Conservation (phyloP, 306 rosid species). For the Mucuna pruriens region DNA sequence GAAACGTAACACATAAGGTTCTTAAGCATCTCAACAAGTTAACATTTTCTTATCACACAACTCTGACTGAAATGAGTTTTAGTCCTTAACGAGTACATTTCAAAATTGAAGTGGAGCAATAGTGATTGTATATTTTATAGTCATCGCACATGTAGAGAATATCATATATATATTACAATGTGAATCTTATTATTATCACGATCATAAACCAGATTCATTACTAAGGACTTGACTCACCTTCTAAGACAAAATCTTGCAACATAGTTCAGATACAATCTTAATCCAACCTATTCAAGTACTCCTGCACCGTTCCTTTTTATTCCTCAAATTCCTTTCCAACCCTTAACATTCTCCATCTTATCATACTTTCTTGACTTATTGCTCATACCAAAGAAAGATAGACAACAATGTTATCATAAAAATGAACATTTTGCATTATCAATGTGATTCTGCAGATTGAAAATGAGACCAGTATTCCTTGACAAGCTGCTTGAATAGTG, state of each 20-base stretch:
- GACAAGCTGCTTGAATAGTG: conserved; percentile 64
- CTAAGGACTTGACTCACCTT: background rate
- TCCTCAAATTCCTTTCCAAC: background rate
- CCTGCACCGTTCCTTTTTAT: background rate
- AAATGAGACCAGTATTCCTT: conserved; percentile 78
- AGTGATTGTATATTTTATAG: background rate
- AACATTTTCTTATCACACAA: background rate
- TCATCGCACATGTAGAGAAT: background rate
- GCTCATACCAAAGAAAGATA: background rate
- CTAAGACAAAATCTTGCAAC: background rate
- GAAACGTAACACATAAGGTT: background rate
- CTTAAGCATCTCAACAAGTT: no score
- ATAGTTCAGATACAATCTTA: background rate
- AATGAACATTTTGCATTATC: background rate
- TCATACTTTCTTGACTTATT: background rate
- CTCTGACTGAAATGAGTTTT: no score
- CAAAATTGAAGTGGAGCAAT: background rate
- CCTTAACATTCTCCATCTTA: background rate
- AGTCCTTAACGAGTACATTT: background rate
- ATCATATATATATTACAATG: background rate
- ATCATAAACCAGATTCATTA: background rate
- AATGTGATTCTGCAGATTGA: conserved; percentile 56
- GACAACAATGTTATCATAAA: background rate
- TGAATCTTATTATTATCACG: background rate
- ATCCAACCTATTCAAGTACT: background rate